Conservation (phyloP, 495 filamentous ascomycete genomes). For the Podospora pseudocomata region DNA sequence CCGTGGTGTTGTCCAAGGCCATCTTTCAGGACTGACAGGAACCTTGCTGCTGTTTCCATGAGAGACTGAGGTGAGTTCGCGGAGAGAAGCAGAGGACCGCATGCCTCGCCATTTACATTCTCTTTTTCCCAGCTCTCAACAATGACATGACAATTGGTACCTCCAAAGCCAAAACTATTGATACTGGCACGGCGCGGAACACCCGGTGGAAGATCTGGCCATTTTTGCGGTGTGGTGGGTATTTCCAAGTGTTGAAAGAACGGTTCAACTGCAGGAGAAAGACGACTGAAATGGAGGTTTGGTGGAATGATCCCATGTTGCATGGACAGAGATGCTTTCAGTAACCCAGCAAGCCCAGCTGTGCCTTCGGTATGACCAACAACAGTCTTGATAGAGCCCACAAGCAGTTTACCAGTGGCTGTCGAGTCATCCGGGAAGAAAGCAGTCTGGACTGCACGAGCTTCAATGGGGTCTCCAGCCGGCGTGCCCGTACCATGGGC, state of each 20-base stretch:
- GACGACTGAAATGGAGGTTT: slow-evolving; percentile 43
- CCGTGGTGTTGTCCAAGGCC: too few species aligned
- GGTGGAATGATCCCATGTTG: slow-evolving; percentile 46
- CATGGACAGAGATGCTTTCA: slow-evolving; percentile 49
- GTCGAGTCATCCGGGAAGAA: slow-evolving; percentile 27
- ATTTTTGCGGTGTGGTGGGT: neutral
- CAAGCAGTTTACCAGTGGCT: slow-evolving; percentile 34
- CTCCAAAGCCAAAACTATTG: slow-evolving; percentile 17
- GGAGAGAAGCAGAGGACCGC: slow-evolving; percentile 4
- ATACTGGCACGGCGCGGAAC: slow-evolving; percentile 8
- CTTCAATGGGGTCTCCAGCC: slow-evolving; percentile 16
- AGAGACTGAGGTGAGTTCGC: slow-evolving; percentile 1
- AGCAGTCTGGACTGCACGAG: slow-evolving; percentile 43
- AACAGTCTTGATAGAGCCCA: slow-evolving; percentile 54
- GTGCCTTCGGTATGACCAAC: slow-evolving; percentile 54
- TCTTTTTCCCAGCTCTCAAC: neutral
- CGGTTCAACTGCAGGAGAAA: slow-evolving; percentile 40
- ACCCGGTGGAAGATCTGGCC: slow-evolving; percentile 2
- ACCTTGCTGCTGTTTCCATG: neutral
- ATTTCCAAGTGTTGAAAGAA: slow-evolving; percentile 9
- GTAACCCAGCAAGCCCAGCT: slow-evolving; percentile 48
- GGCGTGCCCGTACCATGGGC: slow-evolving; percentile 33
- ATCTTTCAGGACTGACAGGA: neutral
- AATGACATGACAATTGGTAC: slow-evolving; percentile 11
- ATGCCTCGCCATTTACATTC: neutral